These are phyloP conservation scores for Syncephalis fuscata DNA, from an alignment of 371 early-diverging fungal genomes.

Conservation along the genomic window DNA sequence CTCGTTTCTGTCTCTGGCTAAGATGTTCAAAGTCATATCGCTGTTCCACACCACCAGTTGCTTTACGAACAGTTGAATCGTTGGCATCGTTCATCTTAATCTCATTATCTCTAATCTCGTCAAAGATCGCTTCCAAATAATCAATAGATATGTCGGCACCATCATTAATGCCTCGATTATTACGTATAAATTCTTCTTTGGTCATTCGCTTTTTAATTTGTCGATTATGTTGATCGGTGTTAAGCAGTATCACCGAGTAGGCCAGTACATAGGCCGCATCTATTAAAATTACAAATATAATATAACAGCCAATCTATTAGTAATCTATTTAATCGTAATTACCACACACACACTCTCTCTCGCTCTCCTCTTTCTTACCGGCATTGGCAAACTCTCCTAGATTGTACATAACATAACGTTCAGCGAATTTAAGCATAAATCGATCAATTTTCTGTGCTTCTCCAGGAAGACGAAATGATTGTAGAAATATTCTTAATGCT, in stretches of 20 bases:
- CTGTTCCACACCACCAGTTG: neutral
- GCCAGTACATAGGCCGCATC: slow-evolving; percentile 85
- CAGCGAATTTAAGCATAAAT: slow-evolving; percentile 94
- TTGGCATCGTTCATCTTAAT: slow-evolving; percentile 85
- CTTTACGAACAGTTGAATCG: slow-evolving; percentile 10
- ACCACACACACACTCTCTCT: neutral
- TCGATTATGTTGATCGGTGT: slow-evolving; percentile 89
- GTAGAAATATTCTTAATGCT: slow-evolving; percentile 77
- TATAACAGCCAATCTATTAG: slow-evolving; percentile 8
- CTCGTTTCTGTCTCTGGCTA: slow-evolving; percentile 13
- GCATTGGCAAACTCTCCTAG: slow-evolving; percentile 57
- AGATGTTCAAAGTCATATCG: neutral
- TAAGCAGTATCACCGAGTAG: slow-evolving; percentile 89
- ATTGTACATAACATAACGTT: slow-evolving; percentile 72
- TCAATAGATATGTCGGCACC: slow-evolving; percentile 56
- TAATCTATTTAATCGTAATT: neutral
- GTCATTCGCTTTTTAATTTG: slow-evolving; percentile 70
- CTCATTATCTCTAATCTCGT: slow-evolving; percentile 70
- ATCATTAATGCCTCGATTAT: slow-evolving; percentile 81
- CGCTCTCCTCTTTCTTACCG: no score
- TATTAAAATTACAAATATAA: no score
- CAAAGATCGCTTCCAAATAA: slow-evolving; percentile 50
- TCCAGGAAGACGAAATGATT: slow-evolving; percentile 90
- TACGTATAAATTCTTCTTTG: slow-evolving; percentile 51
- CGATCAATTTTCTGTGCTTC: slow-evolving; percentile 98